Evolutionary conservation across 495 filamentous ascomycete species (phyloP).

Genomic region (Hypoxylon fragiforme): DNA sequence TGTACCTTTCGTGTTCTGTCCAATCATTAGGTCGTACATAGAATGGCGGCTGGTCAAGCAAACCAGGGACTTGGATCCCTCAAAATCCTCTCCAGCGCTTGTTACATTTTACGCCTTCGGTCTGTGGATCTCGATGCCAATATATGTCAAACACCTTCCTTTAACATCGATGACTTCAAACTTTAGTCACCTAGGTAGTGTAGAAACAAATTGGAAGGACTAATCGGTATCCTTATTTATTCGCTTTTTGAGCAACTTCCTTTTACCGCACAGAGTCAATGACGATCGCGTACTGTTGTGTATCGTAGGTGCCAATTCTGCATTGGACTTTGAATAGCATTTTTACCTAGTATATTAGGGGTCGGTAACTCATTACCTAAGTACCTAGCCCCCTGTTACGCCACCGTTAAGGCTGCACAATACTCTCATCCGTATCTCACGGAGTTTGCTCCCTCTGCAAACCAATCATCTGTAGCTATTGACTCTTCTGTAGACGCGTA

Average conservation of each 20-base stretch:
- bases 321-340: too few species aligned
- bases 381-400: too few species aligned
- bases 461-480: conserved; percentile 52
- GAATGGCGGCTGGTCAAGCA: conserved; percentile 4
- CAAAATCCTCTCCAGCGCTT: not conserved
- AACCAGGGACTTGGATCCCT: conserved; percentile 10
- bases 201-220: too few species aligned
- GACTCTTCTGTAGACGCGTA: conserved; percentile 51
- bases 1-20: conserved; percentile 11
- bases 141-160: conserved; percentile 12
- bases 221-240: conserved; percentile 7
- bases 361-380: too few species aligned
- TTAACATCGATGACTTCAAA: not conserved
- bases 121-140: conserved; percentile 1
- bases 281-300: too few species aligned
- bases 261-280: too few species aligned
- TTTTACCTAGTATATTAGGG: too few species aligned
- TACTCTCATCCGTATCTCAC: conserved; percentile 52
- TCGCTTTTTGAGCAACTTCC: too few species aligned
- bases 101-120: not conserved
- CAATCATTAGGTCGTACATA: conserved; percentile 11
- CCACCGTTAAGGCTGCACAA: not conserved
- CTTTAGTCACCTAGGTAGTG: not conserved
- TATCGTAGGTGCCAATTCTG: too few species aligned
- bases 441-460: conserved; percentile 45